These are phyloP conservation scores for Diplogelasinospora grovesii DNA, from an alignment of 495 filamentous ascomycete species.

Conservation along the genomic window DNA sequence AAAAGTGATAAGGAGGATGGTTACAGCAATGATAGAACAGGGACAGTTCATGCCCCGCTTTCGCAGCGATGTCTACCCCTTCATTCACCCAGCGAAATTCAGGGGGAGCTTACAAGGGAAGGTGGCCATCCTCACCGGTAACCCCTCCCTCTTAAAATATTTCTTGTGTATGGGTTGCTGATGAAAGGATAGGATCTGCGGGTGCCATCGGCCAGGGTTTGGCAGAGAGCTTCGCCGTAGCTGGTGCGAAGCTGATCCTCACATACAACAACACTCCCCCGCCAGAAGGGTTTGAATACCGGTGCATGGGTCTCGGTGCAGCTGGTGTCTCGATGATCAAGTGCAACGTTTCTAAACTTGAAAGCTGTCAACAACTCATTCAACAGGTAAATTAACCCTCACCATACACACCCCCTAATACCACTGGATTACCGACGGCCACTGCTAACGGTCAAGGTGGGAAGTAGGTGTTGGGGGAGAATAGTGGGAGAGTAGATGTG, in stretches of 20 bases:
- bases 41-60: constrained; percentile 25
- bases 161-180: not conserved
- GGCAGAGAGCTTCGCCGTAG: constrained; percentile 31
- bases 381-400: constrained; percentile 10
- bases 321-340: constrained; percentile 16
- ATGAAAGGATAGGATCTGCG: constrained; percentile 15
- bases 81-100: constrained; percentile 25
- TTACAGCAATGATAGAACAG: too few relatives aligned
- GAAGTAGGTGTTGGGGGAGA: too few relatives aligned
- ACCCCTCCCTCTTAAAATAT: too few relatives aligned
- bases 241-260: constrained; percentile 23
- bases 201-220: constrained; percentile 24
- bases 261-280: constrained; percentile 30
- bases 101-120: constrained; percentile 20
- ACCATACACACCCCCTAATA: not conserved
- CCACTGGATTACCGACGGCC: constrained; percentile 6
- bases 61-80: constrained; percentile 28
- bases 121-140: constrained; percentile 27
- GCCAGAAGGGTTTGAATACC: constrained; percentile 12
- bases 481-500: constrained; percentile 21
- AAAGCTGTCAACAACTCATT: constrained; percentile 21
- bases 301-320: constrained; percentile 18
- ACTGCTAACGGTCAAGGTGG: too few relatives aligned
- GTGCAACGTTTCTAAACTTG: constrained; percentile 23
- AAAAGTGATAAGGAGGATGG: too few relatives aligned